These are phyloP conservation scores for Phytophthora idaei DNA, from an alignment of 352 stramenopile species.

Conservation along the genomic window DNA sequence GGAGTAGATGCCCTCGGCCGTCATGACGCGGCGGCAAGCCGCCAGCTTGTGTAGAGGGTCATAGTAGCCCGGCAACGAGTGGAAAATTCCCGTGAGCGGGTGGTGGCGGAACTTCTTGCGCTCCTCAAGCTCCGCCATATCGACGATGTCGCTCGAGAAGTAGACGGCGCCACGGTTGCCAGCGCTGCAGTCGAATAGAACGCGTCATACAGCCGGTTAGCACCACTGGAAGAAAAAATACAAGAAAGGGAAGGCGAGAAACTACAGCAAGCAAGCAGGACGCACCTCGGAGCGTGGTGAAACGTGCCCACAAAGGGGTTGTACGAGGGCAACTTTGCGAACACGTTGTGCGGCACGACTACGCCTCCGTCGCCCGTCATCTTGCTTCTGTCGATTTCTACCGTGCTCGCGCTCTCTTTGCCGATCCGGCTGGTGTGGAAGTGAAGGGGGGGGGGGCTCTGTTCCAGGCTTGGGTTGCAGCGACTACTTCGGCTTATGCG, in stretches of 20 bases:
- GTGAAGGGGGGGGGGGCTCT: neutral
- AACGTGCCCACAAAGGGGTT: constrained; percentile 91
- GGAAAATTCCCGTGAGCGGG: constrained; percentile 87
- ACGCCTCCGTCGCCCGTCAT: constrained; percentile 52
- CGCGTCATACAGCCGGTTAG: constrained; percentile 7
- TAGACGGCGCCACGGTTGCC: constrained; percentile 87
- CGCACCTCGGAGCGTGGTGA: constrained; percentile 87
- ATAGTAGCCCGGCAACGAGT: constrained; percentile 87
- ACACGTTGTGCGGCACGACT: constrained; percentile 71
- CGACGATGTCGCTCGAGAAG: constrained; percentile 89
- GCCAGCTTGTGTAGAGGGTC: constrained; percentile 83
- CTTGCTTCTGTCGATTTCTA: constrained; percentile 7
- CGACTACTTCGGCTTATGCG: constrained; percentile 27
- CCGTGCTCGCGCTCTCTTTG: constrained; percentile 8
- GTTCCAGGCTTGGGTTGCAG: constrained; percentile 10
- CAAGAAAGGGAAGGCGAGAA: neutral
- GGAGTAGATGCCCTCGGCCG: constrained; percentile 61
- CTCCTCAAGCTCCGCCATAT: constrained; percentile 88
- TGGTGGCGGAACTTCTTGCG: constrained; percentile 90
- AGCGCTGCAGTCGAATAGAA: constrained; percentile 45
- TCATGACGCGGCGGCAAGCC: constrained; percentile 67
- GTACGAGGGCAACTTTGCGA: constrained; percentile 84
- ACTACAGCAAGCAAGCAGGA: constrained; percentile 5
- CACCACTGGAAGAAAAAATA: neutral
- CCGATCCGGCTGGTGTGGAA: constrained; percentile 15